These are phyloP conservation scores for Vaccinium corymbosum DNA, from an alignment of 148 eudicot genomes.

Conservation along the genomic window DNA sequence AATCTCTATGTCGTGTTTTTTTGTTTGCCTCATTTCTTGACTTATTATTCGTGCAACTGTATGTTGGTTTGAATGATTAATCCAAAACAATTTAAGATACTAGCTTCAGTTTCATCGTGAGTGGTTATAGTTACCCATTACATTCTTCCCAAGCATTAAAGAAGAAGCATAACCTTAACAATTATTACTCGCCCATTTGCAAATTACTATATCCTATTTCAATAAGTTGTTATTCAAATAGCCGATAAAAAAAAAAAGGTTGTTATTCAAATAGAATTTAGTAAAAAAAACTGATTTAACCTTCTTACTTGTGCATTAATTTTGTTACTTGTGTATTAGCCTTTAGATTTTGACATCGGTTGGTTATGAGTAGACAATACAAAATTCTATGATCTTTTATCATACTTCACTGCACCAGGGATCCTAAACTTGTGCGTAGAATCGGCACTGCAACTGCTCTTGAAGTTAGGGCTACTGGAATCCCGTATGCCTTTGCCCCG, in stretches of 20 bases:
- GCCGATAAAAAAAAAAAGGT: not conserved
- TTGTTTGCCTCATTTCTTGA: not conserved
- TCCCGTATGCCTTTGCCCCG: constrained; percentile 73
- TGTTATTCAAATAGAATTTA: not conserved
- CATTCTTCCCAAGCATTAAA: not conserved
- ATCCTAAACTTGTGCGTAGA: constrained; percentile 55
- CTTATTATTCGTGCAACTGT: not conserved
- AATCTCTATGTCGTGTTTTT: not conserved
- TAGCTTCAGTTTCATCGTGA: not conserved
- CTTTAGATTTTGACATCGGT: not conserved
- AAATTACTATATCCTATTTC: not conserved
- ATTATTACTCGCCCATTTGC: not conserved
- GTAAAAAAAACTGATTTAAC: not conserved
- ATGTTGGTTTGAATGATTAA: not conserved
- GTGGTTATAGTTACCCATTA: constrained; percentile 5
- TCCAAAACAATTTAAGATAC: not conserved
- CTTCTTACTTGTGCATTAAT: too few relatives aligned
- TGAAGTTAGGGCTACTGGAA: constrained; percentile 85
- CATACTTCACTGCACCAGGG: constrained; percentile 34
- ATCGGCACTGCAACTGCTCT: constrained; percentile 78
- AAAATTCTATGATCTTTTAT: not conserved
- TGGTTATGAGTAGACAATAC: not conserved
- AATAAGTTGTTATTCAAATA: not conserved
- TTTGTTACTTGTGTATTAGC: not conserved
- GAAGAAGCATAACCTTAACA: not conserved